A percentile compares a stretch with the other conserved stretches of the same genome.
Conservation (phyloP, 108 stramenopile species). For the Pseudonitzschia multistriata region DNA sequence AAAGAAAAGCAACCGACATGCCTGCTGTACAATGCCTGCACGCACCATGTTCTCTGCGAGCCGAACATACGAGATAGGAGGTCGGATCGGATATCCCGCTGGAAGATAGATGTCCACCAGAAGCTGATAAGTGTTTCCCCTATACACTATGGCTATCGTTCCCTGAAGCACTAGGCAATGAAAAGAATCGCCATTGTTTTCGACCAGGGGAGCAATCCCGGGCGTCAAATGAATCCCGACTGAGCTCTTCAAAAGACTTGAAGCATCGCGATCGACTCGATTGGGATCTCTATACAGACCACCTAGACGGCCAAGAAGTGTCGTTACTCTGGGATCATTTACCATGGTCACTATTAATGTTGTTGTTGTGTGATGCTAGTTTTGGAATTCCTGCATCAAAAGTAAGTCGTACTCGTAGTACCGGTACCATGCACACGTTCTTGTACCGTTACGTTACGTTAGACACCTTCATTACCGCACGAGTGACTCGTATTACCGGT, state of each 20-base stretch:
- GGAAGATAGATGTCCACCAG: slow-evolving; percentile 93
- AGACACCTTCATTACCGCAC: too few species aligned
- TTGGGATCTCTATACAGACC: slow-evolving; percentile 79
- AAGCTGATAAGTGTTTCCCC: slow-evolving; percentile 85
- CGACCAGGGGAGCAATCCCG: slow-evolving; percentile 55
- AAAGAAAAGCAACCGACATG: not conserved
- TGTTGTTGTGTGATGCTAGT: not conserved
- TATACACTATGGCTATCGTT: slow-evolving; percentile 87
- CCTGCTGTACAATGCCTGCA: not conserved
- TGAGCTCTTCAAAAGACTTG: slow-evolving; percentile 52
- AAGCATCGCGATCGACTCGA: slow-evolving; percentile 71
- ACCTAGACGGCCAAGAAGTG: slow-evolving; percentile 55
- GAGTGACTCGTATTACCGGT: too few species aligned
- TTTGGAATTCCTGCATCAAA: too few species aligned
- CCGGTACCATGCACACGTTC: too few species aligned
- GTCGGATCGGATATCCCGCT: slow-evolving; percentile 74
- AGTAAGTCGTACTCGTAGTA: too few species aligned
- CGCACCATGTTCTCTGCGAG: slow-evolving; percentile 67
- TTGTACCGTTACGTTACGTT: too few species aligned
- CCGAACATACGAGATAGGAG: slow-evolving; percentile 86
- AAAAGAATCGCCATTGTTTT: slow-evolving; percentile 61
- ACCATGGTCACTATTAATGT: slow-evolving; percentile 37
- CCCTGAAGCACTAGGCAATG: slow-evolving; percentile 71
- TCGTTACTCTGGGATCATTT: slow-evolving; percentile 47
- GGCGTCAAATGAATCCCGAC: slow-evolving; percentile 62